phyloP scores from a whole-genome alignment of 306 rosid genomes.

The Carpinus fangiana region DNA sequence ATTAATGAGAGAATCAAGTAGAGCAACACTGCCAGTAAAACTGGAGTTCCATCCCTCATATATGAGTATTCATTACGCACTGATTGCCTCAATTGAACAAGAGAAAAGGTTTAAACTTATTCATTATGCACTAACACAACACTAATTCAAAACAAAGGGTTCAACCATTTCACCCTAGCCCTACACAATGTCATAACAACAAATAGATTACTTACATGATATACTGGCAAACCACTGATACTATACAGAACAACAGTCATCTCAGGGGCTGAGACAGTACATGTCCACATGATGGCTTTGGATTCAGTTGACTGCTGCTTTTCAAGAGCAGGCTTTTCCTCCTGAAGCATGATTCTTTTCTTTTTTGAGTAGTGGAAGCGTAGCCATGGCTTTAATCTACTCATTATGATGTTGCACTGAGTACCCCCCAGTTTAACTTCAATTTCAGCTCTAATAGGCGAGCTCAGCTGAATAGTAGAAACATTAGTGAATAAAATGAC shows the following conservation, averaged over 20 bases:
- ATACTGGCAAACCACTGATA: constrained; percentile 67
- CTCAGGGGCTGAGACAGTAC: constrained; percentile 97
- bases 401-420: constrained; percentile 79
- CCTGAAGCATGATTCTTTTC: constrained; percentile 70
- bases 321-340: constrained; percentile 48
- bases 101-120: background rate
- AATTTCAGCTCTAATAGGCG: constrained; percentile 84
- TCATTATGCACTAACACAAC: background rate
- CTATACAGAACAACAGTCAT: constrained; percentile 80
- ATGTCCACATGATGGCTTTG: constrained; percentile 90
- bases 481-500: constrained; percentile 26
- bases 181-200: constrained; percentile 16
- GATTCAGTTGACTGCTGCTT: constrained; percentile 61
- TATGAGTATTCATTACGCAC: background rate
- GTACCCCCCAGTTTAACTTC: constrained; percentile 94
- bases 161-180: constrained; percentile 18
- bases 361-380: constrained; percentile 64
- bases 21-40: background rate
- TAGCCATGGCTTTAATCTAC: constrained; percentile 85
- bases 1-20: background rate
- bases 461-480: constrained; percentile 58
- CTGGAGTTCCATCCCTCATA: background rate
- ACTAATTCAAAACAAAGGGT: background rate
- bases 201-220: constrained; percentile 71
- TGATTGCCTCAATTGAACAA: background rate